Base-by-base conservation (phyloP, 176 grass and related monocot genomes). In the Rhynchospora tenuis region DNA sequence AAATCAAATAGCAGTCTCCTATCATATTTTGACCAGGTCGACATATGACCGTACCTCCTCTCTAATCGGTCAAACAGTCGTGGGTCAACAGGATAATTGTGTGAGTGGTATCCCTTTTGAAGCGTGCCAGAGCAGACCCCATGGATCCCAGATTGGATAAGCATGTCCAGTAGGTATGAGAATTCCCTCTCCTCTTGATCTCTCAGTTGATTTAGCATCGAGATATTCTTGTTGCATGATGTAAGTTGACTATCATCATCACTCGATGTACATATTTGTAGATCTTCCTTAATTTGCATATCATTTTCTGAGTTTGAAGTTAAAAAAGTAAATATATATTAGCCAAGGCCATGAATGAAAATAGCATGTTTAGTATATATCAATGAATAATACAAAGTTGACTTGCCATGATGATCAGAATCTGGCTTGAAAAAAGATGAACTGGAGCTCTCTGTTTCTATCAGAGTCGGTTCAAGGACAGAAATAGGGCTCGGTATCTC, bases 151-250 rank as follows among this genome's bases (percentile, higher is more conserved):
- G 92, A 92, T 83, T 23, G 78, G 55, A 97, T 89, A 8, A 97
- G 83, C 52, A 94, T 88, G 47, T 97, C 94, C n/a, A 97, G 78
- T 80, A 97, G 67, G 84, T 97, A 97, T 26, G 83, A 94, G 60
- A 89, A 97, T 2, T 97, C 94, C 65, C 92, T 97, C 87, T 97
- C 94, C 83, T 94, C 94, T 86, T 97, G 86, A 81, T 91, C 83
- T 85, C 57, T 91, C 69, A 91, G 88, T 83, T 86, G 87, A 80
- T 79, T 87, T 83, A 77, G 54, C 38, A 86, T 89, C 23, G 85
- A 86, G 72, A 76, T 84, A 69, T 85, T 85, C 6, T 85, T 19
- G 44, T 82, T 84, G 13, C 61, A 16, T 59, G 88, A 82, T n/a
- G 69, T 33, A 0, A 66, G 50, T 82, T 33, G 6, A 16, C 12